Evolutionary conservation across 2,329 filamentous ascomycete genomes (phyloP), one percentile per base, ranked within the genome.

Genomic region (Ophioceras dolichostomum): DNA sequence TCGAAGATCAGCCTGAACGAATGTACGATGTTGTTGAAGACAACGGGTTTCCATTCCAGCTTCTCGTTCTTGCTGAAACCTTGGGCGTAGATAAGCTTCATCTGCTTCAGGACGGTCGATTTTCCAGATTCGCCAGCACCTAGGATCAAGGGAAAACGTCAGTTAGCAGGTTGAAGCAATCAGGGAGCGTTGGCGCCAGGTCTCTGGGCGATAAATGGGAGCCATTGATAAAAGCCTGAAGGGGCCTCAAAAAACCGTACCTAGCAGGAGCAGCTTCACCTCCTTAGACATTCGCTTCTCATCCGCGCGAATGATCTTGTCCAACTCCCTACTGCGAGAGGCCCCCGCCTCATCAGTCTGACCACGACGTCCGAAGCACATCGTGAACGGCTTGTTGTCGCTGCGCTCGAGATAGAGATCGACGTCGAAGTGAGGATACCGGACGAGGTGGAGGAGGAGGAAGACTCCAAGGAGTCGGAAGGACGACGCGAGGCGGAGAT

Each of bases 71-170:
- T 83, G 53, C 78, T 85, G 64, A 96, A 96, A 36, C 91, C 89
- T 58, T 87, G 79, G 12, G 86, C 79, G 58, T 96, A 91, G 50
- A 98, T 95, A 60, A 98, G 79, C 59, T 89, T 89, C 91, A 98
- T 96, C 68, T 96, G 89, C 67, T 96, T 96, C 47, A 96, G 75
- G 41, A 96, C 88, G 2, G 89, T 96, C 8, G 89, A 95, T 63
- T 96, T 96, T 47, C 89, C 85, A 41, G 83, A 91, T 63, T 96
- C 89, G 55, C 89, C 89, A 51, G 89, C 89, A 59, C 89, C 88
- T 95, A 28, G n/a, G 27, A 27, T 44, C 38, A 45, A 20, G 29
- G 14, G 22, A 26, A 12, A 12, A 40, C 39, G 46, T 42, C 37
- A 16, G 34, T 48, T 44, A 43, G 38, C 29, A 33, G 42, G 22